These are phyloP conservation scores for Paraconiothyrium sp. DNA, from an alignment of 2,329 filamentous ascomycete species.

Conservation along the genomic window DNA sequence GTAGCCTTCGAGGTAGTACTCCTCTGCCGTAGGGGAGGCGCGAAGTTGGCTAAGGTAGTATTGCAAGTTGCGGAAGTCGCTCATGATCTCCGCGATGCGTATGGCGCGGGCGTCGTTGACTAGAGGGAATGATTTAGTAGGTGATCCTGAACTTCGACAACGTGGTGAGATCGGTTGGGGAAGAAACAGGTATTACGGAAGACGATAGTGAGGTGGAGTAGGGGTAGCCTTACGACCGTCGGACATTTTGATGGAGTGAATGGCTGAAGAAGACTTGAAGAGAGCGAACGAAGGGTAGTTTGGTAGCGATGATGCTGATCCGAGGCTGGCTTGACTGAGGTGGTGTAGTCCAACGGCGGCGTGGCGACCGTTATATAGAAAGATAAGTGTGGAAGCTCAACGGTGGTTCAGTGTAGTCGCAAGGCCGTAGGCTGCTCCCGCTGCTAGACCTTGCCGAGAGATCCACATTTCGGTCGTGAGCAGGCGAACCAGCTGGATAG, in stretches of 20 bases:
- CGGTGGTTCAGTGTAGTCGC: slow-evolving; percentile 36
- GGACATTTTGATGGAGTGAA: slow-evolving; percentile 56
- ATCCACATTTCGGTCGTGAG: slow-evolving; percentile 46
- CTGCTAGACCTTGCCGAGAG: slow-evolving; percentile 48
- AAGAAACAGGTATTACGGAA: not conserved
- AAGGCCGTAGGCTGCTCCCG: slow-evolving; percentile 46
- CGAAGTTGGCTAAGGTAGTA: slow-evolving; percentile 66
- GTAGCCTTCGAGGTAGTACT: slow-evolving; percentile 68
- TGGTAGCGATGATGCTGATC: slow-evolving; percentile 12
- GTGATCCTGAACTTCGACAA: not conserved
- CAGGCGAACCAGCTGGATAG: slow-evolving; percentile 47
- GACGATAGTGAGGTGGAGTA: slow-evolving; percentile 10
- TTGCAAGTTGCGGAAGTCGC: slow-evolving; percentile 70
- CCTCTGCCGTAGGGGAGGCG: slow-evolving; percentile 61
- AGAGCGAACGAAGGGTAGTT: slow-evolving; percentile 6
- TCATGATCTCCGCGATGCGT: slow-evolving; percentile 70
- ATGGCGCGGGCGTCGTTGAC: slow-evolving; percentile 72
- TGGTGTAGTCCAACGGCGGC: slow-evolving; percentile 34
- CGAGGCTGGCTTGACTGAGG: slow-evolving; percentile 33
- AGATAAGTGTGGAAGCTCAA: slow-evolving; percentile 24
- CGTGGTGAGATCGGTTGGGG: not conserved
- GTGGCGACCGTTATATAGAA: slow-evolving; percentile 49
- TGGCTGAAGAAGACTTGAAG: slow-evolving; percentile 15
- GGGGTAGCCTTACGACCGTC: slow-evolving; percentile 63
- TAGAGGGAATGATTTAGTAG: slow-evolving; percentile 44